Conservation (phyloP, 805 yeast species). For the Saccharomycopsis capsularis region DNA sequence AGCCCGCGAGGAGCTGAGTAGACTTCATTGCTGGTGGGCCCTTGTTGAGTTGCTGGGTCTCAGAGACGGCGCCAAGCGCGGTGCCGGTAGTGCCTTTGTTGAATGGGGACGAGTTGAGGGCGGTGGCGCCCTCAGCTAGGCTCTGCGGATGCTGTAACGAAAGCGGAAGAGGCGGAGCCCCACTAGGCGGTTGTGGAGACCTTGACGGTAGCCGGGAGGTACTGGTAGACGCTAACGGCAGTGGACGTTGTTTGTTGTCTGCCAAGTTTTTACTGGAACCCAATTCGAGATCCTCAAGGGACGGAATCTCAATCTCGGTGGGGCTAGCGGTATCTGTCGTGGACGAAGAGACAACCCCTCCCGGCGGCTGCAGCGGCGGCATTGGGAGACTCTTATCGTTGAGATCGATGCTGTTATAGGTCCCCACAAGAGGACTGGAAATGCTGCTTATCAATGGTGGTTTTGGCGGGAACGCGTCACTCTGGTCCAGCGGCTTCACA, state of each 20-base stretch:
- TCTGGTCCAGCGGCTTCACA: constrained; percentile 30
- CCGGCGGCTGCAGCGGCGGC: constrained; percentile 17
- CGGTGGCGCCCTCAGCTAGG: neutral
- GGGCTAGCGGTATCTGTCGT: constrained; percentile 13
- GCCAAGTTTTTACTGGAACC: constrained; percentile 23
- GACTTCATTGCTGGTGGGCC: constrained; percentile 2
- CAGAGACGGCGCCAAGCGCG: neutral
- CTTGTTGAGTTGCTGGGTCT: neutral
- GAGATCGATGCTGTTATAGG: constrained; percentile 10
- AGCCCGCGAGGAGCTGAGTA: neutral
- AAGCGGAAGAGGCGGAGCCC: too few relatives aligned
- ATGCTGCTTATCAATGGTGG: constrained; percentile 16
- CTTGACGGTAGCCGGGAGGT: constrained; percentile 1
- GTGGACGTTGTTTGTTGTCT: constrained; percentile 24
- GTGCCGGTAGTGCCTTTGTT: constrained; percentile 10
- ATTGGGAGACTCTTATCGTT: constrained; percentile 21
- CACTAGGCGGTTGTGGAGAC: constrained; percentile 8
- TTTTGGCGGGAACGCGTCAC: constrained; percentile 22
- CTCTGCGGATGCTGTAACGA: constrained; percentile 8
- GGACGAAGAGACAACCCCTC: constrained; percentile 20
- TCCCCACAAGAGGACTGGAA: constrained; percentile 22
- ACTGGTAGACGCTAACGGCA: constrained; percentile 15
- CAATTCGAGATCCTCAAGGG: constrained; percentile 39
- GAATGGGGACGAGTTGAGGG: constrained; percentile 3
- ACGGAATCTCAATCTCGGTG: constrained; percentile 60